A percentile compares a stretch with the other conserved stretches of the same genome.
These are phyloP conservation scores for Akanthomyces muscarius DNA, from an alignment of 2,329 filamentous ascomycete species.

Conservation along the genomic window DNA sequence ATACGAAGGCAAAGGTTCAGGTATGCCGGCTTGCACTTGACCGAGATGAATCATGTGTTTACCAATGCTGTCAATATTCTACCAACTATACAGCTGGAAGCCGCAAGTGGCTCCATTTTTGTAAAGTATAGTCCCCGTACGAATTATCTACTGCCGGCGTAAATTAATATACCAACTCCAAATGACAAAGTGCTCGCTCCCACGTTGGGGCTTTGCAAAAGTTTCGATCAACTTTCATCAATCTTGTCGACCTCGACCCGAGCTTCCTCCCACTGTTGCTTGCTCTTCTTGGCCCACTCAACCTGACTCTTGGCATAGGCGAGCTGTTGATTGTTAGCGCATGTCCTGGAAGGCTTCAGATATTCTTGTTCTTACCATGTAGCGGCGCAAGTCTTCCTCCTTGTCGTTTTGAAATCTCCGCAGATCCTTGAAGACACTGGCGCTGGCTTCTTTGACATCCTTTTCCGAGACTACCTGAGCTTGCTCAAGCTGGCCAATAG, in stretches of 20 bases:
- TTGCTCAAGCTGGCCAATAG: conserved; percentile 80
- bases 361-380: conserved; percentile 70
- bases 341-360: neutral
- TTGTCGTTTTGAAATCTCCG: conserved; percentile 93
- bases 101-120: neutral
- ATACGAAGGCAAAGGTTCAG: too few relatives aligned
- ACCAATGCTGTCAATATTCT: conserved; percentile 6
- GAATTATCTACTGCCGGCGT: neutral
- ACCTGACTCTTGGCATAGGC: conserved; percentile 90
- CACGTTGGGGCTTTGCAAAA: neutral
- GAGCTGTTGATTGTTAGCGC: conserved; percentile 52
- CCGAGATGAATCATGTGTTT: neutral
- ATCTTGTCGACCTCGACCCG: conserved; percentile 86
- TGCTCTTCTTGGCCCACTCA: conserved; percentile 86
- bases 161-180: conserved; percentile 11
- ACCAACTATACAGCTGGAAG: conserved; percentile 3
- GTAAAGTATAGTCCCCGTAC: conserved; percentile 1
- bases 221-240: conserved; percentile 48
- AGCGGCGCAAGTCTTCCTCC: conserved; percentile 86
- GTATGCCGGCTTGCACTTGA: too few relatives aligned
- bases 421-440: conserved; percentile 82
- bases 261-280: conserved; percentile 90
- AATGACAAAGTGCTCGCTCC: conserved; percentile 6
- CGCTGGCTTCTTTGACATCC: conserved; percentile 89
- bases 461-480: conserved; percentile 82